These are phyloP conservation scores for Fraxinus dipetala DNA, from an alignment of 305 asterid genomes.

Conservation along the genomic window DNA sequence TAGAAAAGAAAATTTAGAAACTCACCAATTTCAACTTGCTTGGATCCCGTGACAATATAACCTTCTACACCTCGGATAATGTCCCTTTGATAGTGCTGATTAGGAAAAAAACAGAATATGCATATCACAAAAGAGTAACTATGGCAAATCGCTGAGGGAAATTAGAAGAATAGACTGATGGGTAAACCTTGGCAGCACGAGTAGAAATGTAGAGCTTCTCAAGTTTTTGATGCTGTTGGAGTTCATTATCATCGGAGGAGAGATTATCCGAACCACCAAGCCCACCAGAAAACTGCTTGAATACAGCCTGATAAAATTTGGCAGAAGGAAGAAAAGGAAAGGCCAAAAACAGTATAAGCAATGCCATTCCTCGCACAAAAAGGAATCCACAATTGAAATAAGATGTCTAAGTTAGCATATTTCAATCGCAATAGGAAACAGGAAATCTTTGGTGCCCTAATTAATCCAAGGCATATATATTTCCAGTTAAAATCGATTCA, in stretches of 20 bases:
- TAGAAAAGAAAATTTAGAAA: slow-evolving; percentile 12
- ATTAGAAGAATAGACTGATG: not conserved
- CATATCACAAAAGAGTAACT: not conserved
- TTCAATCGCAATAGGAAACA: not conserved
- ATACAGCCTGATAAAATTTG: slow-evolving; percentile 44
- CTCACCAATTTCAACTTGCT: slow-evolving; percentile 68
- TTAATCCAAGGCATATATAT: not conserved
- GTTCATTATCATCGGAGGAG: slow-evolving; percentile 44
- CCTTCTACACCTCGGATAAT: slow-evolving; percentile 70
- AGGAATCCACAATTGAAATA: not conserved
- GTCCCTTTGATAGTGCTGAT: slow-evolving; percentile 73
- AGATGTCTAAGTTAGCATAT: not conserved
- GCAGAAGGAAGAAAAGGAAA: not conserved
- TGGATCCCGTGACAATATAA: slow-evolving; percentile 56
- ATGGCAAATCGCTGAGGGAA: not conserved
- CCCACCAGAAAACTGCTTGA: slow-evolving; percentile 54
- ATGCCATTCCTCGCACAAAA: not conserved
- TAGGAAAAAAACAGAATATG: not conserved
- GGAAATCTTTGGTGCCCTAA: not conserved
- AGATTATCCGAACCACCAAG: slow-evolving; percentile 50
- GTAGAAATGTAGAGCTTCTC: slow-evolving; percentile 65
- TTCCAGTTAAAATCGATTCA: not conserved
- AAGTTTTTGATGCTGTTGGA: slow-evolving; percentile 49
- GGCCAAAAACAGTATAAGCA: not conserved
- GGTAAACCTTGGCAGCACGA: slow-evolving; percentile 68